Evolutionary conservation across 2,329 filamentous ascomycete genomes (phyloP), one percentile per base, ranked within the genome.

Genomic region (Xylaria arbuscula): DNA sequence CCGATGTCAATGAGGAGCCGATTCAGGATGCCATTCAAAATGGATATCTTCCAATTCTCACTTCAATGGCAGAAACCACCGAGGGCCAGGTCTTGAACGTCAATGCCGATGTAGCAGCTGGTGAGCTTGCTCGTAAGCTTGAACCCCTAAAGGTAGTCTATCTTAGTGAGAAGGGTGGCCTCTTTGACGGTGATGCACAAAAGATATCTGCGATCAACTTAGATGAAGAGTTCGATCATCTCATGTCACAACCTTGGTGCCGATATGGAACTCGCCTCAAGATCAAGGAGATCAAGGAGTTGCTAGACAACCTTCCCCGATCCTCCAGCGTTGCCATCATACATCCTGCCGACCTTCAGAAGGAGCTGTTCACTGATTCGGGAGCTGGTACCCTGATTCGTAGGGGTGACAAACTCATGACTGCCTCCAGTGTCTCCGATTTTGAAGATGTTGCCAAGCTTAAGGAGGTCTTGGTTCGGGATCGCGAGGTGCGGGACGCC

Each of bases 171-270:
- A 98, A 98, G 87, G 96, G 96, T 58, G 96, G 95, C 8, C 84
- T 99, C 40, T 97, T 97, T 82, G 93, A 98, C 78, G 94, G 94
- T 68, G 93, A 97, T 72, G 92, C 92, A 67, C 91, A 95, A 84
- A 97, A 97, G 84, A 98, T 98, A 77, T 97, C 95, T 6, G 93
- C 92, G 68, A 98, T 98, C 83, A 98, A 98, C 83, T 86, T 99
- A 66, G 96, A 99, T 78, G 94, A 97, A 82, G 96, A 99, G 83
- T 98, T 93, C 77, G 93, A 97, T 67, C 87, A 93, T 77, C 87
- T 98, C 77, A 97, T 98, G 93, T 87, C 89, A 66, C 93, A 98
- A 82, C 89, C 92, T 75, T 99, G 95, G 96, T 96, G 97, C 81
- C 90, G 93, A 78, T 97, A 96, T 79, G 96, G 96, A 71, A 98